A percentile compares a stretch with the other conserved stretches of the same genome.
Evolutionary conservation across 1,284 basidiomycete genomes (phyloP).

Genomic region (Bondarzewia mesenterica): DNA sequence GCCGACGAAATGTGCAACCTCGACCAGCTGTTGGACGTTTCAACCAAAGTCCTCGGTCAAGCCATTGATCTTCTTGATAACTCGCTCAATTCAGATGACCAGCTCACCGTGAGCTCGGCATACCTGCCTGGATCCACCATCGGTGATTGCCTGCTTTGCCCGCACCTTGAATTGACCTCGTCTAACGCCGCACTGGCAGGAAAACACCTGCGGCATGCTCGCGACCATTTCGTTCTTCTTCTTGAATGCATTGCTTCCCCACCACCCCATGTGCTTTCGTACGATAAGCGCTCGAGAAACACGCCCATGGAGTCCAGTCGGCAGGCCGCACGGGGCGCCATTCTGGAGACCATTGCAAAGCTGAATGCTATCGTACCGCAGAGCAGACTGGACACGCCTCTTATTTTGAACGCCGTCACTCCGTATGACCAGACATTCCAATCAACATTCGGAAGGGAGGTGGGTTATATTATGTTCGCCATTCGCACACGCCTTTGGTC

Average conservation of each 20-base stretch:
- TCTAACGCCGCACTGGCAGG: conserved; percentile 32
- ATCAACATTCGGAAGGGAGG: conserved; percentile 78
- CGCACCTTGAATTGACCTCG: background rate
- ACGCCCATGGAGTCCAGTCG: conserved; percentile 74
- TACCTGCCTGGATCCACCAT: conserved; percentile 78
- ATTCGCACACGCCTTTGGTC: background rate
- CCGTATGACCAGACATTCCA: conserved; percentile 66
- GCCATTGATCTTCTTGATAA: conserved; percentile 64
- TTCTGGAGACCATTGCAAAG: conserved; percentile 47
- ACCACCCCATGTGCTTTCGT: conserved; percentile 53
- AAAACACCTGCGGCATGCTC: conserved; percentile 75
- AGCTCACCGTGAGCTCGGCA: conserved; percentile 57
- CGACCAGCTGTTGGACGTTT: conserved; percentile 53
- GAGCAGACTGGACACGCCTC: conserved; percentile 39
- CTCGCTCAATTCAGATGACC: conserved; percentile 54
- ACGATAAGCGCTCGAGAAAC: conserved; percentile 68
- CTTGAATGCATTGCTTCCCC: conserved; percentile 43
- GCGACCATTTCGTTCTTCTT: conserved; percentile 70
- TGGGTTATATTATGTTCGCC: conserved; percentile 21
- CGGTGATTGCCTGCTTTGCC: conserved; percentile 33
- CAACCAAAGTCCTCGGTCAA: conserved; percentile 56
- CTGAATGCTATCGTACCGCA: conserved; percentile 46
- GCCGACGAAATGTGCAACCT: conserved; percentile 24
- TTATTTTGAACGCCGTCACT: conserved; percentile 71
- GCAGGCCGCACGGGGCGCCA: conserved; percentile 45